These are phyloP conservation scores for Phialemoniopsis sp. DNA, from an alignment of 2,329 filamentous ascomycete genomes.

Conservation along the genomic window DNA sequence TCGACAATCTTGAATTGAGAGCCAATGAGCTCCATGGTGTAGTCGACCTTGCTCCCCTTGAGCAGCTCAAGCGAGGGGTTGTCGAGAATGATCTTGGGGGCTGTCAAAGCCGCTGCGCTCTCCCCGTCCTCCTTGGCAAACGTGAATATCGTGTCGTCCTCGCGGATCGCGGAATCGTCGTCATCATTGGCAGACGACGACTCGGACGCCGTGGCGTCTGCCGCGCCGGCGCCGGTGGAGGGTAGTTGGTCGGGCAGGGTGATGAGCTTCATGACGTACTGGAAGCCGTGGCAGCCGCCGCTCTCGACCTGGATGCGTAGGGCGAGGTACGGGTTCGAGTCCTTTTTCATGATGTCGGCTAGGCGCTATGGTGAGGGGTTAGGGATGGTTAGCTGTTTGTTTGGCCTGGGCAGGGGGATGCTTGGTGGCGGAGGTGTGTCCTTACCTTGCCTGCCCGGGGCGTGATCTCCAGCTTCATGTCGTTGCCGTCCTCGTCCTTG, in stretches of 20 bases:
- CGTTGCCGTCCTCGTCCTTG: slow-evolving; percentile 77
- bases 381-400: slow-evolving; percentile 1
- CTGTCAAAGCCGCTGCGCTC: slow-evolving; percentile 31
- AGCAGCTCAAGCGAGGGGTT: slow-evolving; percentile 81
- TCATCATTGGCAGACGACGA: slow-evolving; percentile 19
- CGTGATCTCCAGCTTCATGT: slow-evolving; percentile 80
- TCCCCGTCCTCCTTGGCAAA: slow-evolving; percentile 51
- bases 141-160: slow-evolving; percentile 87
- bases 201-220: slow-evolving; percentile 10
- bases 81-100: slow-evolving; percentile 84
- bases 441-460: slow-evolving; percentile 77
- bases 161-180: slow-evolving; percentile 35
- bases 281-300: slow-evolving; percentile 95
- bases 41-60: slow-evolving; percentile 93
- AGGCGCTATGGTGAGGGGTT: slow-evolving; percentile 51
- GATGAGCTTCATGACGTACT: slow-evolving; percentile 89
- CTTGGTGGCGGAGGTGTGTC: not conserved
- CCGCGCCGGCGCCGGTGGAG: slow-evolving; percentile 6
- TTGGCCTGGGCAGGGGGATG: too few relatives aligned
- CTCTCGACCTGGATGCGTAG: slow-evolving; percentile 91
- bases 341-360: slow-evolving; percentile 68
- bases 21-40: slow-evolving; percentile 87
- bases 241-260: slow-evolving; percentile 42
- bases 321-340: slow-evolving; percentile 73
- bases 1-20: slow-evolving; percentile 93